Evolutionary conservation across 306 rosid genomes (phyloP), one percentile per base, ranked within the genome.

Genomic region (Neltuma alba): DNA sequence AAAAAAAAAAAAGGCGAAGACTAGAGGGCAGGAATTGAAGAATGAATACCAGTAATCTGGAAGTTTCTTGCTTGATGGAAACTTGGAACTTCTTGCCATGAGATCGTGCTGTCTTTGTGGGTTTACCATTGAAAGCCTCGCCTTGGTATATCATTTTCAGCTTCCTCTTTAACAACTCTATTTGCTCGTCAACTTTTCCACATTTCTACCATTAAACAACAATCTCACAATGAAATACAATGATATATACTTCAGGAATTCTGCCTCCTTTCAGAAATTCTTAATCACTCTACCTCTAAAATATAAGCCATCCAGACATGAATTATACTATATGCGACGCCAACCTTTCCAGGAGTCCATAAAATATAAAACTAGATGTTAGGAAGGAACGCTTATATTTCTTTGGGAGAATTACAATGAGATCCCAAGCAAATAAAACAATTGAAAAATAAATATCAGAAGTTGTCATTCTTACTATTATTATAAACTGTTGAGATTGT

Each of bases 51-150:
- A 95, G 83, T 84, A 92, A 80, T 74, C 99, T 88, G 44, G 97
- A 92, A 27, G 96, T 92, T 85, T 95, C 99, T 85, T 89, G 87
- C 87, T 91, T 92, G 65, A 95, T 79, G 41, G 99, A 88, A 74
- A 95, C 98, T 81, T 92, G 99, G 68, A 95, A 95, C 79, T 95
- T 95, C 85, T 80, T 91, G 78, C 99, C 98, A 76, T 90, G 99
- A 72, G 99, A 95, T 21, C 98, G 86, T 30, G 97, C 99, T 1
- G 98, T 95, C 84, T 95, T 95, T 50, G 99, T 95, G 61, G 81
- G 89, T 83, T 90, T 95, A 21, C 99, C 98, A 75, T 95, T 95
- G 83, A 95, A 95, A 70, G 97, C 97, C 40, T 89, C 92, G 16
- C 99, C 99, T 80, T 95, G 86, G 83, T 87, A 81, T 28, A 95